Conservation (phyloP, 2,329 filamentous ascomycete genomes). For the Cadophora sp. region DNA sequence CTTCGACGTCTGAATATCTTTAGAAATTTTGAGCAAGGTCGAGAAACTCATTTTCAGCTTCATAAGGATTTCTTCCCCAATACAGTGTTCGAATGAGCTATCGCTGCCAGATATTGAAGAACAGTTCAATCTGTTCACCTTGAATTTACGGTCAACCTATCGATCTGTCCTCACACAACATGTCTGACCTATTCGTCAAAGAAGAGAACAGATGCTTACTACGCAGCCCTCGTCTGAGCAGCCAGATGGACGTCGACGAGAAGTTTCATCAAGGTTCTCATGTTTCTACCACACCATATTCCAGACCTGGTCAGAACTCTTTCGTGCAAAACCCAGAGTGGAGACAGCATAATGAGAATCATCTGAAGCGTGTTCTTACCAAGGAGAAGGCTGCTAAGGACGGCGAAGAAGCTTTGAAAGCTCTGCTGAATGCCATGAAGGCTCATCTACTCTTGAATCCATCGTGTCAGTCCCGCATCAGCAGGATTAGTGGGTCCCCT, state of each 20-base stretch:
- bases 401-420: constrained; percentile 10
- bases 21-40: neutral
- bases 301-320: neutral
- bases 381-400: constrained; percentile 15
- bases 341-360: neutral
- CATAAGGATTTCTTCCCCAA: neutral
- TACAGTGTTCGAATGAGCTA: neutral
- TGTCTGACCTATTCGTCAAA: neutral
- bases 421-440: constrained; percentile 2
- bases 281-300: neutral
- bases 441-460: neutral
- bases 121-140: neutral
- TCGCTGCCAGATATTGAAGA: neutral
- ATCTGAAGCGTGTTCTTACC: constrained; percentile 9
- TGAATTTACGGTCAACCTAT: neutral
- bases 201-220: neutral
- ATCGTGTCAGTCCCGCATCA: neutral
- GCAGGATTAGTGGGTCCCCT: neutral
- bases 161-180: neutral
- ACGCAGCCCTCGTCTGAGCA: too few species aligned
- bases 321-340: neutral
- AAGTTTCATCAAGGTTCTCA: neutral
- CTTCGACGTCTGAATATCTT: neutral
- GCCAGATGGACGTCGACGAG: neutral
- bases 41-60: neutral